Base-by-base conservation (phyloP, 352 stramenopile species). In the Globisporangium radiosum region DNA sequence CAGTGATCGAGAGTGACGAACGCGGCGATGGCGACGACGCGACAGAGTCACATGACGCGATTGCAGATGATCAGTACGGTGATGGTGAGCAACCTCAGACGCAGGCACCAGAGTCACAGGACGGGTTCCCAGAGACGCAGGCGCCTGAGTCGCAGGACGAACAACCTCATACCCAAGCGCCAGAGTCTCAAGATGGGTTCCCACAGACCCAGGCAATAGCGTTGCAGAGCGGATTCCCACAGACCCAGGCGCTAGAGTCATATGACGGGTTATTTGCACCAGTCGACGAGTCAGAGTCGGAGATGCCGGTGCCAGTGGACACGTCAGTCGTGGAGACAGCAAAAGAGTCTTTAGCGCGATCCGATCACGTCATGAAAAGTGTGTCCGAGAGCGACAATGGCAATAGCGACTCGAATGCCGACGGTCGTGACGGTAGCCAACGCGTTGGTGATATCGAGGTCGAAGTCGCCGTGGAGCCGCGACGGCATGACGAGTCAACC, bases 81-180 rank as follows among this genome's bases (percentile, higher is more conserved):
- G 42, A 42, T 0, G 33, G 10, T 4, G n/a, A 10, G 6, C 52
- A 57, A 11, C 50, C 57, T 25, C 57, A 63, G 45, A 63, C 57
- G 7, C 57, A 63, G 13, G 50, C 50, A 11, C 50, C 37, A 14
- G 57, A 63, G 15, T 57, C 50, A 7, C 33, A 52, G 4, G 50
- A 57, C 39, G 42, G 57, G 1, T 63, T 63, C 9, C 33, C 55
- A 37, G 33, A 39, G 37, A 60, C 55, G n/a, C 55, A 25, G 19
- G 19, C 19, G 19, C 19, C 19, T 25, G 19, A 25, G 19, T 25
- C 19, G 19, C 19, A 25, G 19, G 19, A 25, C 19, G 19, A 25
- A 25, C 19, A 25, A 25, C 19, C 19, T 25, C 19, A 25, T 1
- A 25, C 19, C 19, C 19, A 25, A 25, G 19, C 19, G 19, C 19